Base-by-base conservation (phyloP, 2,329 filamentous ascomycete genomes). In the Fusarium equiseti region DNA sequence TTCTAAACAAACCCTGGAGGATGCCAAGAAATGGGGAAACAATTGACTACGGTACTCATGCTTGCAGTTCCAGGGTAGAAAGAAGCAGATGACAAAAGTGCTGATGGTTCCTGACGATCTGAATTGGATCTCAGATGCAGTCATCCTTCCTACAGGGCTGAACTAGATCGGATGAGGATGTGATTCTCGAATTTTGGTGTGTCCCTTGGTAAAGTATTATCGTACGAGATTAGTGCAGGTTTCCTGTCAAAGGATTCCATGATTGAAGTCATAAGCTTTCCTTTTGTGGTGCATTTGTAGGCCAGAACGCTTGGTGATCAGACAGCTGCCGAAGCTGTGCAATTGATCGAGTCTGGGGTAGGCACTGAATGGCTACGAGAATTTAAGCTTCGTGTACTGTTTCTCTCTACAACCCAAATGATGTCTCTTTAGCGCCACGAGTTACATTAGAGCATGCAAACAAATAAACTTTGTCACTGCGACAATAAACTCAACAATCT, bases 51-150 rank as follows among this genome's bases (percentile, higher is more conserved):
- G 38, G 24, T 51, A 56, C 49, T 52, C 46, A 63, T 24, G 27
- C 18, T 35, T 2, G 35, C 5, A 38, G 18, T n/a, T 38, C 35
- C 18, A 38, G 35, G 31, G 57, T 46, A 46, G 35, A 61, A 62
- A 26, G 22, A 38, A 38, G 11, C 6, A 0, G 22, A 16, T 29
- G 24, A 13, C 16, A 27, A 27, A 38, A 46, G 27, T 52, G 56
- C 49, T 44, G 51, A 63, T 35, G 27, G 58, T 63, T 35, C 57
- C 64, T 63, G 59, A 18, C 57, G 63, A 68, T 60, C 62, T 27
- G 27, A 40, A 20, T 29, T 29, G 20, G 16, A 20, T 22, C 51
- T 32, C 35, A n/a, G 12, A 40, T 22, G 54, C 22, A 24, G 49
- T 53, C 54, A 54, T 43, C 27, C 44, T 43, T 58, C 11, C 35